These are phyloP conservation scores for Zostera marina DNA, from an alignment of 116 monocot species.

Conservation along the genomic window DNA sequence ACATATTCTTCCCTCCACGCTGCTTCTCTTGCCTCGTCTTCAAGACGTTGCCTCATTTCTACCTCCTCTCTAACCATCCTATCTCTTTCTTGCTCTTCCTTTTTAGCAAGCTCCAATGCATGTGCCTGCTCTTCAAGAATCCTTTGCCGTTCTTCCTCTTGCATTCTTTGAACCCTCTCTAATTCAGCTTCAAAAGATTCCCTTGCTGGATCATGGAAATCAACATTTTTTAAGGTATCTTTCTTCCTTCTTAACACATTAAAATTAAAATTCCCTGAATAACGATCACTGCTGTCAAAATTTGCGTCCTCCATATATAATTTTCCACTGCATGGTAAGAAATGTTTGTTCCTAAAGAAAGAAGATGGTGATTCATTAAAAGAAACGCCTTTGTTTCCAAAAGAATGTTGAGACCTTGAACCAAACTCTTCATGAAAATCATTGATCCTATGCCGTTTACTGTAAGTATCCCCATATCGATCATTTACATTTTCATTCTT, in stretches of 20 bases:
- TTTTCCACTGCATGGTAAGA: slow-evolving; percentile 17
- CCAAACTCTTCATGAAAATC: slow-evolving; percentile 21
- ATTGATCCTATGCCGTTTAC: slow-evolving; percentile 30
- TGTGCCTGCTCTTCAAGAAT: slow-evolving; percentile 59
- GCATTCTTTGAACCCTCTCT: slow-evolving; percentile 55
- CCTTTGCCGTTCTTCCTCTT: slow-evolving; percentile 59
- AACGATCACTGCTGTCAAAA: slow-evolving; percentile 35
- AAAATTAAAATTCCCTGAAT: slow-evolving; percentile 35
- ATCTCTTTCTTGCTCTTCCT: slow-evolving; percentile 81
- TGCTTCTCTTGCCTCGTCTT: slow-evolving; percentile 77
- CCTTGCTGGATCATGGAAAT: slow-evolving; percentile 76
- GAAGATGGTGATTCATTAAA: slow-evolving; percentile 29
- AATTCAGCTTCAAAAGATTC: slow-evolving; percentile 97
- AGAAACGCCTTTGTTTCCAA: slow-evolving; percentile 28
- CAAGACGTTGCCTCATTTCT: slow-evolving; percentile 42
- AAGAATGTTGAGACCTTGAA: slow-evolving; percentile 19
- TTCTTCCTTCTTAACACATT: slow-evolving; percentile 68
- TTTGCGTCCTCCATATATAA: slow-evolving; percentile 24
- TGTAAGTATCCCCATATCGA: slow-evolving; percentile 19
- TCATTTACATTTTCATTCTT: slow-evolving; percentile 14
- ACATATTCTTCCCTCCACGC: slow-evolving; percentile 75
- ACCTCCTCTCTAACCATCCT: slow-evolving; percentile 64
- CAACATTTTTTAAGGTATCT: slow-evolving; percentile 27
- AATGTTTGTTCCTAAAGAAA: slow-evolving; percentile 38
- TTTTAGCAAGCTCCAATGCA: slow-evolving; percentile 51